These are phyloP conservation scores for Leccinum laetum DNA, from an alignment of 1,284 basidiomycete genomes.

Conservation along the genomic window DNA sequence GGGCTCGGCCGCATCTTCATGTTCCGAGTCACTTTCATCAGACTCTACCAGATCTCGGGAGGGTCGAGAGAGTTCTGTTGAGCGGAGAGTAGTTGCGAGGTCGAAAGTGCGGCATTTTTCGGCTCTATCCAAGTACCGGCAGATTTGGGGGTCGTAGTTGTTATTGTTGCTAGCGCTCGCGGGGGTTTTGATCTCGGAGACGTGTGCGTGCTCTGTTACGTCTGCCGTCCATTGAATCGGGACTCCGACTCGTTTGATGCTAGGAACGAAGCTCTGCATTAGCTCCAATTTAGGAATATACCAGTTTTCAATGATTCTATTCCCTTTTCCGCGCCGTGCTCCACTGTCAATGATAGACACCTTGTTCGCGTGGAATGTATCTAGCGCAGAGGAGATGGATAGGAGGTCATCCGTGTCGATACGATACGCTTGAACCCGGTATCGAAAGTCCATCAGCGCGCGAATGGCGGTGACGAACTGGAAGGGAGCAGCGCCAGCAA, in stretches of 20 bases:
- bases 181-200: neutral
- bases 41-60: too few relatives aligned
- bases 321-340: neutral
- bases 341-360: neutral
- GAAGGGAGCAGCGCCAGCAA: neutral
- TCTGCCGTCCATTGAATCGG: neutral
- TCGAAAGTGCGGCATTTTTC: too few relatives aligned
- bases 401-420: neutral
- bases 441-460: too few relatives aligned
- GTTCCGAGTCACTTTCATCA: too few relatives aligned
- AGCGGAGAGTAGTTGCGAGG: too few relatives aligned
- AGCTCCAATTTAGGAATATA: neutral
- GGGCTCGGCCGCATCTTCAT: too few relatives aligned
- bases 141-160: too few relatives aligned
- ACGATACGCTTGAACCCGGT: neutral
- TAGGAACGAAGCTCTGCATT: neutral
- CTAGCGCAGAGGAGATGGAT: neutral
- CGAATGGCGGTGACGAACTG: neutral
- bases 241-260: neutral
- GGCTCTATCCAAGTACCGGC: too few relatives aligned
- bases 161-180: neutral
- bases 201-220: neutral
- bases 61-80: too few relatives aligned
- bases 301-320: neutral
- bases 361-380: neutral